These are phyloP conservation scores for Phytophthora macrochlamydospora DNA, from an alignment of 352 stramenopile species.

Conservation along the genomic window DNA sequence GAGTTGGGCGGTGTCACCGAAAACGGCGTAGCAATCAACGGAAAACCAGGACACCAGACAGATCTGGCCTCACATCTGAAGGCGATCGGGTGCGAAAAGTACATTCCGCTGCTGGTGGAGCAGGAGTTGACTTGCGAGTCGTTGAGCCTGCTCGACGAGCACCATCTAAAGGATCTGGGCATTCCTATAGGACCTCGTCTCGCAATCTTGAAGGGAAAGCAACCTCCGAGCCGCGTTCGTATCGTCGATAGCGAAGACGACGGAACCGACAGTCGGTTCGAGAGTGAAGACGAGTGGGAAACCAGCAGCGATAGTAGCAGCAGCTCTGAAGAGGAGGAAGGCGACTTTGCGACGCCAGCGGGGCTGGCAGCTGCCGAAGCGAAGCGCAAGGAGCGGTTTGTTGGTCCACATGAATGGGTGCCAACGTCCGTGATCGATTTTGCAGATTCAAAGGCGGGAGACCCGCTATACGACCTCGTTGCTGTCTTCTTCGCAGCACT, in stretches of 20 bases:
- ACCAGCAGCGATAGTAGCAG: slow-evolving; percentile 59
- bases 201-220: slow-evolving; percentile 48
- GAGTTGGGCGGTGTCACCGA: slow-evolving; percentile 7
- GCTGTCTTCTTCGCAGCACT: slow-evolving; percentile 80
- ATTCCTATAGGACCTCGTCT: slow-evolving; percentile 67
- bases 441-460: slow-evolving; percentile 84
- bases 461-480: slow-evolving; percentile 88
- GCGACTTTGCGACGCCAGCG: slow-evolving; percentile 20
- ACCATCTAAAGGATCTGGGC: slow-evolving; percentile 60
- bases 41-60: slow-evolving; percentile 1
- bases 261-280: slow-evolving; percentile 11
- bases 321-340: slow-evolving; percentile 51
- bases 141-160: slow-evolving; percentile 47
- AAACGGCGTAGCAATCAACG: slow-evolving; percentile 9
- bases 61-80: slow-evolving; percentile 44
- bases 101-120: slow-evolving; percentile 52
- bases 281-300: slow-evolving; percentile 57
- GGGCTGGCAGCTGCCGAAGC: slow-evolving; percentile 32
- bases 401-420: slow-evolving; percentile 57
- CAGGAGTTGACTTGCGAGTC: slow-evolving; percentile 61
- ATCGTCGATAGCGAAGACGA: slow-evolving; percentile 39
- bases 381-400: slow-evolving; percentile 54
- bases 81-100: slow-evolving; percentile 58
- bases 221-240: slow-evolving; percentile 12
- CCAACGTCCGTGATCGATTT: slow-evolving; percentile 87